Evolutionary conservation across 1,284 basidiomycete genomes (phyloP), one percentile per base, ranked within the genome.

Genomic region (Apiotrichum montevideense): DNA sequence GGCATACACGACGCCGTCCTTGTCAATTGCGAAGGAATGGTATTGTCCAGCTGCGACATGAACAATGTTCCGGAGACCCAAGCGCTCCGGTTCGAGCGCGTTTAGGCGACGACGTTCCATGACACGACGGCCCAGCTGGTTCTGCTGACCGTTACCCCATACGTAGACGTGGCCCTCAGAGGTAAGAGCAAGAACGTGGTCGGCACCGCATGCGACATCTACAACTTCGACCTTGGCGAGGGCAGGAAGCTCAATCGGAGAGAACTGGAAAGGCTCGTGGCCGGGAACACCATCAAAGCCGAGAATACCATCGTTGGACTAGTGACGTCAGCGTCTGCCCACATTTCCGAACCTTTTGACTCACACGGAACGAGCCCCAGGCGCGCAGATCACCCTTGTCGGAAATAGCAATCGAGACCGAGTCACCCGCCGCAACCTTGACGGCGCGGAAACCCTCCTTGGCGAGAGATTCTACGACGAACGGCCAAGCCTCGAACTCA

Each of bases 321-420:
- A 21, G 52, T 0, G 34, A 6, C 6, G 54, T 52, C 33, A 60
- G 55, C 10, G 21, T 21, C 21, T 21, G 21, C 21, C 21, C 21
- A 7, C 2, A 39, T 9, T 29, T n/a, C 1, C 3, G 14, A 29
- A 14, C 32, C 7, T 13, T 8, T 35, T 48, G 40, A 80, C 88
- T 69, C 74, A 93, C 93, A 46, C 90, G 82, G 80, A 96, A 97
- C 54, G 87, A 87, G 40, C 93, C 93, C 93, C 93, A 97, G 11
- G 88, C 88, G 52, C 87, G 80, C 32, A 96, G 77, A 59, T 89
- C 85, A 44, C 93, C 92, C 55, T 85, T 79, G 57, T 83, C 81
- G 57, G 85, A 86, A 60, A 95, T 80, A 13, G 88, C 90, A 42
- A 89, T 86, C 64, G 86, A 88, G 62, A 90, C 86, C 61, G 85